phyloP scores from a whole-genome alignment of 208 protist genomes.

The Histomonas meleagridis region DNA sequence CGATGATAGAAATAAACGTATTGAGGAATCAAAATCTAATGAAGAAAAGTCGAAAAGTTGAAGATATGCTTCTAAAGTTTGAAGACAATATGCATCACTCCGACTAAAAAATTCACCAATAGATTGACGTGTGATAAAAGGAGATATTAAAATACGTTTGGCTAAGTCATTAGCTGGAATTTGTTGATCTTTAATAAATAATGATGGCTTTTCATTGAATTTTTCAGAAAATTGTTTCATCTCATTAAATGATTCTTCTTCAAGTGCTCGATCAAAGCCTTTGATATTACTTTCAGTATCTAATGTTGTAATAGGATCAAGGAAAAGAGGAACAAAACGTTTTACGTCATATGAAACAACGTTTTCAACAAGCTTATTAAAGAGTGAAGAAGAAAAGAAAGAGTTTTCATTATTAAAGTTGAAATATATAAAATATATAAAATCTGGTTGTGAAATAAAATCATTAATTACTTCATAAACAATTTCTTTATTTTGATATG shows the following conservation, averaged over 20 bases:
- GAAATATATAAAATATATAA: not conserved
- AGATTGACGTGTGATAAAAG: not conserved
- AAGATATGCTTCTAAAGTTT: not conserved
- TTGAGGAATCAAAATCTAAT: not conserved
- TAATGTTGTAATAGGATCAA: not conserved
- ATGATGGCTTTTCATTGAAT: not conserved
- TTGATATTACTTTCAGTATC: not conserved
- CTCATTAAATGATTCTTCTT: not conserved
- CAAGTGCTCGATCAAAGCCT: not conserved
- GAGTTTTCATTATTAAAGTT: not conserved
- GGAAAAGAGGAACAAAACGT: too few relatives aligned
- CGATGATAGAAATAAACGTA: not conserved
- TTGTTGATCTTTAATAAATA: not conserved
- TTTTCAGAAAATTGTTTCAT: not conserved
- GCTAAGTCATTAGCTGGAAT: not conserved
- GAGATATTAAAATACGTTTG: not conserved
- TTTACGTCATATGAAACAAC: not conserved
- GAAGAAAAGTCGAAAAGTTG: not conserved
- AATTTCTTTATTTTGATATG: not conserved
- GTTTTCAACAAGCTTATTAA: not conserved
- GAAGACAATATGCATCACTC: not conserved
- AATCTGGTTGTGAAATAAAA: not conserved
- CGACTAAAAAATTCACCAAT: slow-evolving; percentile 14
- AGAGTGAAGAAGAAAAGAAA: not conserved
- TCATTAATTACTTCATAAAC: not conserved